phyloP scores from a whole-genome alignment of 257 asterid genomes.

The Sherardia arvensis region DNA sequence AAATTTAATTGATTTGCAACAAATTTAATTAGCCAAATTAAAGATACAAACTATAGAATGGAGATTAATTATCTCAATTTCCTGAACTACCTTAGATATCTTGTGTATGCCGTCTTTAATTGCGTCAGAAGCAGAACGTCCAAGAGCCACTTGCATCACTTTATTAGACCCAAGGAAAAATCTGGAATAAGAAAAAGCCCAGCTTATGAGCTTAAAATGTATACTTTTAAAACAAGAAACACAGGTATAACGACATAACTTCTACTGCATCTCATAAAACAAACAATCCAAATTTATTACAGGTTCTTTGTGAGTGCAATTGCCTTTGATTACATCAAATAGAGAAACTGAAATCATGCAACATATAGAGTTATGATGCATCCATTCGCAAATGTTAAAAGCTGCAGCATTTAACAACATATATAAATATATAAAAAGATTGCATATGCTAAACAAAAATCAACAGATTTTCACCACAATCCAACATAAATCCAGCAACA shows the following conservation, averaged over 20 bases:
- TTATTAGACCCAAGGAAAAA: conserved; percentile 78
- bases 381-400: too few relatives aligned
- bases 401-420: too few relatives aligned
- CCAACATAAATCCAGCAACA: too few relatives aligned
- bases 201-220: neutral
- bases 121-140: too few relatives aligned
- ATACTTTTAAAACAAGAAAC: neutral
- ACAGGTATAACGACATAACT: too few relatives aligned
- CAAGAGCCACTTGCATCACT: conserved; percentile 79
- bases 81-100: conserved; percentile 49
- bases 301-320: neutral
- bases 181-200: conserved; percentile 13
- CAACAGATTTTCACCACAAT: too few relatives aligned
- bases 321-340: neutral
- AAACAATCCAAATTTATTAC: neutral
- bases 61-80: neutral
- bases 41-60: neutral
- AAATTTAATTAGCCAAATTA: too few relatives aligned
- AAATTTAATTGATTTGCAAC: too few relatives aligned
- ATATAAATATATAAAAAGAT: too few relatives aligned
- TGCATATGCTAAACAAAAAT: too few relatives aligned
- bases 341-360: too few relatives aligned
- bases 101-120: conserved; percentile 52
- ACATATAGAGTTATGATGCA: too few relatives aligned
- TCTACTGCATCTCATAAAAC: neutral